phyloP scores from a whole-genome alignment of 2,329 filamentous ascomycete species.

The Zymoseptoria passerinii region DNA sequence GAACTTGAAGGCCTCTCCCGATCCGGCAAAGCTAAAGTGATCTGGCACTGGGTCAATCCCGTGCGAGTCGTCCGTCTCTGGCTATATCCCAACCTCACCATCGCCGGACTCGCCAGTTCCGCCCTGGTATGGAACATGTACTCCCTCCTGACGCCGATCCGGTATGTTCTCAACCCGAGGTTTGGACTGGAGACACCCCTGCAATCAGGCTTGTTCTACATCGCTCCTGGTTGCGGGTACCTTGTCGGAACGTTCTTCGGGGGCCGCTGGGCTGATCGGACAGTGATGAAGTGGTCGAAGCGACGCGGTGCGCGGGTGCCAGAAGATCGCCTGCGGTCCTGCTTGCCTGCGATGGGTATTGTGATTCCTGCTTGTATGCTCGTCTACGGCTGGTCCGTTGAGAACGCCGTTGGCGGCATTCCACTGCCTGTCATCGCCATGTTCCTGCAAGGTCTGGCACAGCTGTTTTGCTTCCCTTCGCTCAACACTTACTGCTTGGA shows the following conservation, averaged over 20 bases:
- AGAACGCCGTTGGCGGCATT: conserved; percentile 48
- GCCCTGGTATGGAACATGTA: conserved; percentile 71
- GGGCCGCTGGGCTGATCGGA: conserved; percentile 61
- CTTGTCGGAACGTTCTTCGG: conserved; percentile 61
- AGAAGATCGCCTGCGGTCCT: conserved; percentile 58
- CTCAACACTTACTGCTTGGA: conserved; percentile 68
- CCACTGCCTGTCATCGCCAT: conserved; percentile 61
- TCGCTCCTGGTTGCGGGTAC: conserved; percentile 64
- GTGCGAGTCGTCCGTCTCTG: conserved; percentile 56
- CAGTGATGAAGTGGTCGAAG: conserved; percentile 56
- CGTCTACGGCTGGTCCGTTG: conserved; percentile 59
- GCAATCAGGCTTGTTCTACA: conserved; percentile 63
- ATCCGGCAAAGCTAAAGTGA: conserved; percentile 43
- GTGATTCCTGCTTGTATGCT: conserved; percentile 56
- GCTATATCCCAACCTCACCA: conserved; percentile 59
- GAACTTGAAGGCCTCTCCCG: conserved; percentile 51
- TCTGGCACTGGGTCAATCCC: conserved; percentile 60
- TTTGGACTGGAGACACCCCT: conserved; percentile 60
- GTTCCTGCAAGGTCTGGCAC: conserved; percentile 65
- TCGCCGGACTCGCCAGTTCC: conserved; percentile 52
- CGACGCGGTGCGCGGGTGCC: conserved; percentile 54
- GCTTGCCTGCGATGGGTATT: conserved; percentile 48
- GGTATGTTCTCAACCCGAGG: conserved; percentile 65
- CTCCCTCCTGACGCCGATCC: conserved; percentile 45
- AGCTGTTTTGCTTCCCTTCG: conserved; percentile 67